These are phyloP conservation scores for Apiotrichum laibachii DNA, from an alignment of 1,284 basidiomycete genomes.

Conservation along the genomic window DNA sequence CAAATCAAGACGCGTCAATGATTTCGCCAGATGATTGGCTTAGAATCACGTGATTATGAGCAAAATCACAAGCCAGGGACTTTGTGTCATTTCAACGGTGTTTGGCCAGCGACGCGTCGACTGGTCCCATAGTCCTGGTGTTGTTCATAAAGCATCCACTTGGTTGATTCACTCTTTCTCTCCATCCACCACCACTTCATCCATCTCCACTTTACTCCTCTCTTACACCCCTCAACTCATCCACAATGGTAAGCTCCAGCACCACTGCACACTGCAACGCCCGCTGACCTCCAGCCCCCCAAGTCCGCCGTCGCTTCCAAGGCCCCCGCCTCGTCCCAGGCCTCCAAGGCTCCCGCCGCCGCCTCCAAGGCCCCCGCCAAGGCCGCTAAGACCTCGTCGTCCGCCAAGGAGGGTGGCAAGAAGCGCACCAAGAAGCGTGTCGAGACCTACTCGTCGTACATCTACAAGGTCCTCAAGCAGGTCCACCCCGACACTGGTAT, in stretches of 20 bases:
- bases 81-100: no score
- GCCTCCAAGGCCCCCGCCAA: slow-evolving; percentile 64
- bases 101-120: no score
- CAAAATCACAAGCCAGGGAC: no score
- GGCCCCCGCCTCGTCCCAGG: slow-evolving; percentile 65
- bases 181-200: background rate
- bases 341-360: slow-evolving; percentile 53
- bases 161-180: background rate
- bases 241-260: slow-evolving; percentile 4
- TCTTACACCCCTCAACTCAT: background rate
- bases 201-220: background rate
- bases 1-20: no score
- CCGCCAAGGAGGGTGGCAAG: slow-evolving; percentile 20
- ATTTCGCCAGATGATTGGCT: background rate
- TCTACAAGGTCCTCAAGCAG: slow-evolving; percentile 69
- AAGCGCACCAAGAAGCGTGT: slow-evolving; percentile 82
- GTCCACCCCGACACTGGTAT: slow-evolving; percentile 97
- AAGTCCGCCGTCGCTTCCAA: slow-evolving; percentile 30
- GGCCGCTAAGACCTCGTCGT: slow-evolving; percentile 22
- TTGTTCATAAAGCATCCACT: background rate
- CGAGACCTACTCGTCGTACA: slow-evolving; percentile 90
- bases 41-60: no score
- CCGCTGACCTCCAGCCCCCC: slow-evolving; percentile 3
- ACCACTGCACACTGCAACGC: background rate
- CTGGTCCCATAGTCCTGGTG: no score